Evolutionary conservation across 331 rosid genomes (phyloP).

Genomic region (Rosa hybrid): DNA sequence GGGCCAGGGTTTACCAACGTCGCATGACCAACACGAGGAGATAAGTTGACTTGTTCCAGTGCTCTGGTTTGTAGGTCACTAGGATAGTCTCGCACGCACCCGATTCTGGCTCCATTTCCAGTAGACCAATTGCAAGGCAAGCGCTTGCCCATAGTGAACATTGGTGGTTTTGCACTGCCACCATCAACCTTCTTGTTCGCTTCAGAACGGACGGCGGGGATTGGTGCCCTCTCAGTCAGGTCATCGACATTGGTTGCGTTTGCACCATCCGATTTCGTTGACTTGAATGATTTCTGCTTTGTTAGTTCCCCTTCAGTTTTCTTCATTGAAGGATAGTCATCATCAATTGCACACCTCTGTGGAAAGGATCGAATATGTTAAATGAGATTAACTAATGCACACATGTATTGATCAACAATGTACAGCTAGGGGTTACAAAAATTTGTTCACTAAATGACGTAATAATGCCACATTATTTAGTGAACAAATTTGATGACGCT

Average conservation of each 20-base stretch:
- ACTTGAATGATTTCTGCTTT: slow-evolving; percentile 32
- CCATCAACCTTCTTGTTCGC: slow-evolving; percentile 31
- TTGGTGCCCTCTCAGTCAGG: slow-evolving; percentile 15
- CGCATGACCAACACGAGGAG: slow-evolving; percentile 57
- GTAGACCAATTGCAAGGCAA: slow-evolving; percentile 81
- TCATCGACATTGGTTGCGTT: slow-evolving; percentile 12
- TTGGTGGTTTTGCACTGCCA: slow-evolving; percentile 25
- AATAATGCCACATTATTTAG: not conserved
- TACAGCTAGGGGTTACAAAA: not conserved
- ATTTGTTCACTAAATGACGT: not conserved
- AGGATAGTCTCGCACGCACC: slow-evolving; percentile 95
- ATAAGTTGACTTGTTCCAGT: slow-evolving; percentile 76
- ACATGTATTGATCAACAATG: not conserved
- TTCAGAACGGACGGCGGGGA: slow-evolving; percentile 21
- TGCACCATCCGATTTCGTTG: slow-evolving; percentile 18
- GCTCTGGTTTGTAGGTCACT: slow-evolving; percentile 71
- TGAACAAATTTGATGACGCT: not conserved
- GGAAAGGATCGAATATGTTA: not conserved
- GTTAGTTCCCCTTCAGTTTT: slow-evolving; percentile 13
- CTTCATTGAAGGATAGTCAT: slow-evolving; percentile 50
- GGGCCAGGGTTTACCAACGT: slow-evolving; percentile 53
- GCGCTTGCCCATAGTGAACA: slow-evolving; percentile 41
- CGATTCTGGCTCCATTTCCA: slow-evolving; percentile 86
- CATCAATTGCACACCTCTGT: slow-evolving; percentile 86
- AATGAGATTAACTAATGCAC: not conserved